Conservation (phyloP, 2,329 filamentous ascomycete genomes). For the Aspergillus candidus region DNA sequence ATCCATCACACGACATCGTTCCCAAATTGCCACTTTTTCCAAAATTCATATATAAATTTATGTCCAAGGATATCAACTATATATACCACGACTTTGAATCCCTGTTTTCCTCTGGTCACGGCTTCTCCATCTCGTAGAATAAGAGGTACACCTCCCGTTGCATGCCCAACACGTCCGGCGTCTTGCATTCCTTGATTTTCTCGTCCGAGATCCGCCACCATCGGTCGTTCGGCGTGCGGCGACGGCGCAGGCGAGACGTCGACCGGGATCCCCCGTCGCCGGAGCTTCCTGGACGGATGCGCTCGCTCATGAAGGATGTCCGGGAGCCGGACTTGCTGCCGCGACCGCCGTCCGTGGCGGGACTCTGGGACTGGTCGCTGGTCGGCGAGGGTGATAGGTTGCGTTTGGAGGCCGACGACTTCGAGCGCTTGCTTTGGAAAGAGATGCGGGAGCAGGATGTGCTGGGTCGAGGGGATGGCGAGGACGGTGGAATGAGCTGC, state of each 20-base stretch:
- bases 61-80: too few relatives aligned
- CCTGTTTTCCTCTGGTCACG: slow-evolving; percentile 9
- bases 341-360: slow-evolving; percentile 20
- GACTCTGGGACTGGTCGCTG: slow-evolving; percentile 15
- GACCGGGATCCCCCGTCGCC: slow-evolving; percentile 17
- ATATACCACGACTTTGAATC: not conserved
- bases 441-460: slow-evolving; percentile 30
- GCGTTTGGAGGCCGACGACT: slow-evolving; percentile 22
- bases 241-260: slow-evolving; percentile 47
- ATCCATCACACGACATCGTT: too few relatives aligned
- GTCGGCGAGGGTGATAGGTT: slow-evolving; percentile 18
- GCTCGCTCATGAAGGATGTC: slow-evolving; percentile 19
- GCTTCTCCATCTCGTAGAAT: slow-evolving; percentile 81
- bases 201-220: slow-evolving; percentile 99
- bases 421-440: slow-evolving; percentile 27
- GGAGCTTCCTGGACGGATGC: slow-evolving; percentile 21
- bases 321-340: slow-evolving; percentile 22
- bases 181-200: slow-evolving; percentile 91
- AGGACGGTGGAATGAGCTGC: slow-evolving; percentile 13
- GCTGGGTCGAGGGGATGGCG: slow-evolving; percentile 18
- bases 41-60: too few relatives aligned
- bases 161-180: slow-evolving; percentile 83
- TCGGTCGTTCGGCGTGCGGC: slow-evolving; percentile 60
- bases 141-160: slow-evolving; percentile 92
- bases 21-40: too few relatives aligned